A percentile compares a stretch with the other conserved stretches of the same genome.
phyloP scores from a whole-genome alignment of 352 stramenopile genomes.

The Globisporangium nunn region DNA sequence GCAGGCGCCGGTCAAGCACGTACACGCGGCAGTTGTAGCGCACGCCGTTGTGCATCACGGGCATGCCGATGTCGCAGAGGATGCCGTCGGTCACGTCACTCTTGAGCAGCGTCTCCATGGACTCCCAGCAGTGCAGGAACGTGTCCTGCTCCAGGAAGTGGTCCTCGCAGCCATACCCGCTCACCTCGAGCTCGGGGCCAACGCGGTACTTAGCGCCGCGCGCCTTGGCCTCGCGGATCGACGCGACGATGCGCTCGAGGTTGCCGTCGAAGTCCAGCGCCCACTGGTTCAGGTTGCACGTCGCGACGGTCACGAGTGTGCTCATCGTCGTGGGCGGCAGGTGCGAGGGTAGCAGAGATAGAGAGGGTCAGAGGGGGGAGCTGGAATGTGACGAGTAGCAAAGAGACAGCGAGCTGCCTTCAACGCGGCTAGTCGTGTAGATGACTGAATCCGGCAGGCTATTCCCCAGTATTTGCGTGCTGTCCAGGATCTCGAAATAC shows the following conservation, averaged over 20 bases:
- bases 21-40: conserved; percentile 98
- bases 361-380: neutral
- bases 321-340: conserved; percentile 36
- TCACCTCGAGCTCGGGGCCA: conserved; percentile 97
- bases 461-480: too few relatives aligned
- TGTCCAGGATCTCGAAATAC: too few relatives aligned
- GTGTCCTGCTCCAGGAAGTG: conserved; percentile 98
- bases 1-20: conserved; percentile 90
- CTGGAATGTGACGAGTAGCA: too few relatives aligned
- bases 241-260: conserved; percentile 86
- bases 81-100: conserved; percentile 90
- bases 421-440: too few relatives aligned
- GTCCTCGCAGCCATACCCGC: conserved; percentile 98
- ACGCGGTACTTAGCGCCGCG: conserved; percentile 92
- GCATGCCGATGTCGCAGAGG: conserved; percentile 98
- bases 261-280: conserved; percentile 99
- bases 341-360: neutral
- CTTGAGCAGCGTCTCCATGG: conserved; percentile 80
- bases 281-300: conserved; percentile 99
- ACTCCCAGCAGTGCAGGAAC: conserved; percentile 97
- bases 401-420: too few relatives aligned
- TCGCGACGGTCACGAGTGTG: conserved; percentile 91
- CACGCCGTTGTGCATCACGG: conserved; percentile 92
- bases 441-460: too few relatives aligned
- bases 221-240: conserved; percentile 87